A percentile compares a stretch with the other conserved stretches of the same genome.
phyloP scores from a whole-genome alignment of 495 filamentous ascomycete genomes.

The Physcia stellaris region DNA sequence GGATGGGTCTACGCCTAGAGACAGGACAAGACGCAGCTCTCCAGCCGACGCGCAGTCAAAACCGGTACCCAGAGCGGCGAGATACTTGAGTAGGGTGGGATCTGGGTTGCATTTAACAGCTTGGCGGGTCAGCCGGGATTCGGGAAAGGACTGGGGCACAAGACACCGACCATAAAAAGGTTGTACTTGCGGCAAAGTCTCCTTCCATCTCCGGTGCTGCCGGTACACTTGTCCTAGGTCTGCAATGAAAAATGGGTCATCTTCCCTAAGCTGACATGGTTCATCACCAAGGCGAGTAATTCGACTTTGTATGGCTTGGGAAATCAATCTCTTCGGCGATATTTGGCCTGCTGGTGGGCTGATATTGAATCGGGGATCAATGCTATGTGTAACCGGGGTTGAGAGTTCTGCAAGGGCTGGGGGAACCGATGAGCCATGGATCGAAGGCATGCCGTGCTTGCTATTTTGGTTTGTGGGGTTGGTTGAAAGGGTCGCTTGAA shows the following conservation, averaged over 20 bases:
- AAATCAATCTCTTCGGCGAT: no score
- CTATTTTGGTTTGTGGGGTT: no score
- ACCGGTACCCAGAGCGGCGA: constrained; percentile 16
- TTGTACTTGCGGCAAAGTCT: constrained; percentile 10
- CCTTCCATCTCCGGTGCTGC: constrained; percentile 8
- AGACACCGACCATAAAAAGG: constrained; percentile 16
- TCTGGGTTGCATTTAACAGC: constrained; percentile 28
- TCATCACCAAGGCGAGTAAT: no score
- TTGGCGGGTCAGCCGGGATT: constrained; percentile 3
- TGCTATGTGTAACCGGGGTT: no score
- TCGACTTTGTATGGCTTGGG: no score
- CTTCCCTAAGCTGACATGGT: no score
- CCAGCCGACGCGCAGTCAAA: constrained; percentile 25
- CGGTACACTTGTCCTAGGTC: constrained; percentile 14
- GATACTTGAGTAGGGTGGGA: constrained; percentile 14
- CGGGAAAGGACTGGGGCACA: not conserved
- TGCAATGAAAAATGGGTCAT: constrained; percentile 19
- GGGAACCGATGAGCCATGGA: no score
- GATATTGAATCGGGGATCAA: no score
- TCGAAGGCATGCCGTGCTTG: no score
- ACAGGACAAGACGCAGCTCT: constrained; percentile 19
- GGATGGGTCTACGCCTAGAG: constrained; percentile 18
- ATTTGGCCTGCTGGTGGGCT: no score
- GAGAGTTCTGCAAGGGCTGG: no score
- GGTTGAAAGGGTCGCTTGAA: no score